Evolutionary conservation across 495 filamentous ascomycete genomes (phyloP).

Genomic region (Penicillium macrosclerotiorum): DNA sequence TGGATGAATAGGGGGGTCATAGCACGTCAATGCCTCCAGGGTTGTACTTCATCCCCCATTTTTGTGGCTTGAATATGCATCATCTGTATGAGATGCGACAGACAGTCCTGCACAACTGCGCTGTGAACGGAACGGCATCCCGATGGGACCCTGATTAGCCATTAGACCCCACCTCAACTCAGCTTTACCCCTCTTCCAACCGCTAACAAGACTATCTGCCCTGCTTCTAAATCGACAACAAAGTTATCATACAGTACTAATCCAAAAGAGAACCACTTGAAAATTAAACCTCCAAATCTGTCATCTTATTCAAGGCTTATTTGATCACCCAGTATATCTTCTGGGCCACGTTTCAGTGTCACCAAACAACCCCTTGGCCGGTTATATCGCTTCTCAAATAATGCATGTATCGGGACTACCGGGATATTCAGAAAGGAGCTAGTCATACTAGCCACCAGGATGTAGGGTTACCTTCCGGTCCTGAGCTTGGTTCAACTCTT

Average conservation of each 20-base stretch:
- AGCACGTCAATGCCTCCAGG: neutral
- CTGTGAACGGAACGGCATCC: neutral
- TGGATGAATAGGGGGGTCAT: neutral
- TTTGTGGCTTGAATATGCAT: neutral
- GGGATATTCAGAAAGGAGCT: too few species aligned
- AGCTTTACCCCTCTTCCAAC: neutral
- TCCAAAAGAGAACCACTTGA: neutral
- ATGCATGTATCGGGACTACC: too few species aligned
- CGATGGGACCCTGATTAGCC: neutral
- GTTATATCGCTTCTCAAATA: too few species aligned
- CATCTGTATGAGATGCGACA: neutral
- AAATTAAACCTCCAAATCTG: neutral
- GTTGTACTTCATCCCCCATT: neutral
- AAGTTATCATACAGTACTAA: neutral
- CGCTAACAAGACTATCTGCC: neutral
- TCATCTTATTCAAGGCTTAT: neutral
- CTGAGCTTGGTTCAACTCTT: neutral
- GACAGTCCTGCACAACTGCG: neutral
- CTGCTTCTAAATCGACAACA: neutral
- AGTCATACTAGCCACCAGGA: neutral
- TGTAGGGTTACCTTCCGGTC: neutral
- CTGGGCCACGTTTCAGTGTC: too few species aligned
- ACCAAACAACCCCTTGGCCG: too few species aligned
- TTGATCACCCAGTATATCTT: too few species aligned
- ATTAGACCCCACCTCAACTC: neutral